phyloP scores from a whole-genome alignment of 2,329 filamentous ascomycete species.

The Aspergillus uvarum region DNA sequence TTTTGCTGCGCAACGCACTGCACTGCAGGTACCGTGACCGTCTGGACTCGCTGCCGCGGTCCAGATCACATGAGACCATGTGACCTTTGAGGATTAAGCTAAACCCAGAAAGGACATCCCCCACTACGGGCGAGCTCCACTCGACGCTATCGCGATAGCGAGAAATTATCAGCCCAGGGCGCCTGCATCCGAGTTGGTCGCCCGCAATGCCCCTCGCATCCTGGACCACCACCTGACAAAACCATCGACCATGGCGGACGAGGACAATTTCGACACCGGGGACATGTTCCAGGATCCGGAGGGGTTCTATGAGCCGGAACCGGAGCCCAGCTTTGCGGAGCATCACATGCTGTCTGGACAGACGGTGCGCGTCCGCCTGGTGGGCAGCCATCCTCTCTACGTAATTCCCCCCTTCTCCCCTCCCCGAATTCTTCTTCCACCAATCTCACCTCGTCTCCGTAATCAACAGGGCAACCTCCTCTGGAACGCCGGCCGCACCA shows the following conservation, averaged over 20 bases:
- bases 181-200: background rate
- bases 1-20: background rate
- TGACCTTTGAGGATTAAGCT: background rate
- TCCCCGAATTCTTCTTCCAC: background rate
- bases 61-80: constrained; percentile 11
- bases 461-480: constrained; percentile 69
- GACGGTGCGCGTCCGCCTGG: constrained; percentile 69
- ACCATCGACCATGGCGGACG: constrained; percentile 24
- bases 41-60: constrained; percentile 4
- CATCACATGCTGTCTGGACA: constrained; percentile 69
- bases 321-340: constrained; percentile 69
- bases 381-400: constrained; percentile 85
- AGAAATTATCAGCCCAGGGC: constrained; percentile 10
- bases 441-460: too few relatives aligned
- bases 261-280: constrained; percentile 38
- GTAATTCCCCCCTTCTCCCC: constrained; percentile 47
- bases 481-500: constrained; percentile 83
- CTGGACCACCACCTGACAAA: background rate
- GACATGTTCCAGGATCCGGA: constrained; percentile 77
- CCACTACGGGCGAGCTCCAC: constrained; percentile 8
- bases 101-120: constrained; percentile 8
- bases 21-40: constrained; percentile 9
- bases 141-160: constrained; percentile 1
- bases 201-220: background rate
- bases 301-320: constrained; percentile 76